Evolutionary conservation across 345 rosid genomes (phyloP).

Genomic region (Murraya paniculata): DNA sequence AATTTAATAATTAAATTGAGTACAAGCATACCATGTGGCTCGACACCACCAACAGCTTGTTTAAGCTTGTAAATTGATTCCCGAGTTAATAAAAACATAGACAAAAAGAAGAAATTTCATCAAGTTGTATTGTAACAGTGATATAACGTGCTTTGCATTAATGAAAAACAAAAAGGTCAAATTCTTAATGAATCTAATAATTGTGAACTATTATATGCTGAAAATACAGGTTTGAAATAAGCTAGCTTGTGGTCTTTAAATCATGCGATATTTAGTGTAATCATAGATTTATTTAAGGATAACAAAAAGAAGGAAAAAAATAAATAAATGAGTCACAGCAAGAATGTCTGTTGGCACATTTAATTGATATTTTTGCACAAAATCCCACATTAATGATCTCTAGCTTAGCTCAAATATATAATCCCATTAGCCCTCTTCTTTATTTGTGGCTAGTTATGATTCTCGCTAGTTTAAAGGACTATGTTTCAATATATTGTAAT

Average conservation of each 20-base stretch:
- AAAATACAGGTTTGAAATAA: slow-evolving; percentile 11
- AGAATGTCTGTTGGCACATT: background rate
- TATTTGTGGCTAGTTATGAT: background rate
- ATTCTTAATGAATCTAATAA: slow-evolving; percentile 14
- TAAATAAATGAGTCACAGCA: background rate
- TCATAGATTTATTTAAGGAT: background rate
- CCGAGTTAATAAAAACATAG: background rate
- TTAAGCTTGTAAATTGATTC: slow-evolving; percentile 29
- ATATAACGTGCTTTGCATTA: slow-evolving; percentile 29
- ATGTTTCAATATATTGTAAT: background rate
- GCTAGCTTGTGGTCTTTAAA: slow-evolving; percentile 6
- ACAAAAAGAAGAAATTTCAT: slow-evolving; percentile 14
- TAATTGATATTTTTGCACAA: background rate
- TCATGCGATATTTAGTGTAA: background rate
- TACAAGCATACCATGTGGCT: slow-evolving; percentile 41
- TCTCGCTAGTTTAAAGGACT: background rate
- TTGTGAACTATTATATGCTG: slow-evolving; percentile 1
- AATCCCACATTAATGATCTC: background rate
- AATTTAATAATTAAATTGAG: background rate
- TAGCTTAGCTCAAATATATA: background rate
- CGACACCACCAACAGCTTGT: slow-evolving; percentile 46
- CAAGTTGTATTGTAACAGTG: slow-evolving; percentile 14
- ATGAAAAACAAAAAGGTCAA: background rate
- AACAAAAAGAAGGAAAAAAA: background rate
- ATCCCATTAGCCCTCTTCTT: background rate